Evolutionary conservation across 2,329 filamentous ascomycete genomes (phyloP), one percentile per base, ranked within the genome.

Genomic region (Mollisiaceae sp.): DNA sequence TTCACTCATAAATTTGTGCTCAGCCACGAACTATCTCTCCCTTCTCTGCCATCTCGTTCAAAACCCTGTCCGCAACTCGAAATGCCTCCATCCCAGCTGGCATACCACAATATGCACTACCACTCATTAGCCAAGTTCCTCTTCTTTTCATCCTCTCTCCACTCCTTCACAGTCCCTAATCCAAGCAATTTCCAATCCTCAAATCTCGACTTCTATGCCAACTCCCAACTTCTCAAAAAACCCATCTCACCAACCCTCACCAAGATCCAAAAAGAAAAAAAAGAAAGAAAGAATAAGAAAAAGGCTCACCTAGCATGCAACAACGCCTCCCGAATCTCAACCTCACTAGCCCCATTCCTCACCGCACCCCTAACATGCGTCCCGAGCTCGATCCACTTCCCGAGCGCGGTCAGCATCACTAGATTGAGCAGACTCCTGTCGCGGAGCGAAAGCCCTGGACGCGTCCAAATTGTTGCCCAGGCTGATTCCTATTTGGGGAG

Each of bases 391-490:
- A 66, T 70, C 73, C 73, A 74, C 63, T 73, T 73, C 9, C 69
- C 67, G 63, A 75, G 57, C 4, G 73, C 72, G 2, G 73, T 74
- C 57, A 75, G 62, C 73, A 75, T 75, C 9, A 72, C 73, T 15
- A 74, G 52, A 65, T 74, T 74, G 20, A 75, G 58, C 4, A 75
- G 59, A 64, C 72, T 74, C 27, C 73, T 60, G 15, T 72, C 72
- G 4, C 72, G 67, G 8, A 69, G 60, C 24, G 70, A 68, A 0
- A 75, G 60, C 2, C 73, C 73, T 2, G 73, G 73, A 4, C 73
- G 67, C 15, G 73, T 74, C 73, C 73, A 75, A 58, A 75, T 72
- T 11, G 73, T 74, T 12, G 72, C 73, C 73, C 73, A 75, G 11
- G 71, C 72, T 32, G 69, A 67, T 69, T 75, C 73, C 72, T 73